These are phyloP conservation scores for Ogataea parapolymorpha DNA, from an alignment of 805 yeast species.

Conservation along the genomic window DNA sequence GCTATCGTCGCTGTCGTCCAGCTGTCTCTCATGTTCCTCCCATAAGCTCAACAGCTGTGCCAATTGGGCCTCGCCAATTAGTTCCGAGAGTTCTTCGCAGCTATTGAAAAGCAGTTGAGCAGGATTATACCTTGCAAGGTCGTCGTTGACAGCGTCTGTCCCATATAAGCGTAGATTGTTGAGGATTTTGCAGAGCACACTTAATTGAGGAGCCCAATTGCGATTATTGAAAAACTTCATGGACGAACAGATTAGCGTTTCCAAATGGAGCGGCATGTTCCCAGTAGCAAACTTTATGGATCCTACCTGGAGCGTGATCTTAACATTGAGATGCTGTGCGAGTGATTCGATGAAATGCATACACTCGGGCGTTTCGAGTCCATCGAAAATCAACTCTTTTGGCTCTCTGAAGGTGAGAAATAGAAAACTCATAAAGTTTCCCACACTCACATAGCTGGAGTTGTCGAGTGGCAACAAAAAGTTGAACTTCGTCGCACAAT, in stretches of 20 bases:
- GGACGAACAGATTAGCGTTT: slow-evolving; percentile 17
- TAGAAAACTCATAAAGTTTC: slow-evolving; percentile 14
- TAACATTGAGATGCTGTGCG: slow-evolving; percentile 4
- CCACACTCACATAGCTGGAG: slow-evolving; percentile 12
- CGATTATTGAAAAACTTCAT: slow-evolving; percentile 16
- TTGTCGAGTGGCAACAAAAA: slow-evolving; percentile 20
- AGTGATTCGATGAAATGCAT: slow-evolving; percentile 10
- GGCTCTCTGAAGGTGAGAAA: slow-evolving; percentile 19
- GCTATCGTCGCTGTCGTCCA: slow-evolving; percentile 16
- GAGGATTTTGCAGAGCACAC: slow-evolving; percentile 16
- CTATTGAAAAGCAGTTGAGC: slow-evolving; percentile 14
- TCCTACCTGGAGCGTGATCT: slow-evolving; percentile 12
- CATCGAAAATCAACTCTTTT: slow-evolving; percentile 16
- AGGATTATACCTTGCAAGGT: slow-evolving; percentile 9
- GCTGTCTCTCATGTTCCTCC: slow-evolving; percentile 17
- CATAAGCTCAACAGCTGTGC: slow-evolving; percentile 11
- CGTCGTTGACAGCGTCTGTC: slow-evolving; percentile 9
- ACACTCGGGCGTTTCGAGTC: slow-evolving; percentile 17
- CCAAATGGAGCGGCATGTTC: slow-evolving; percentile 12
- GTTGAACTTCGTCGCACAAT: slow-evolving; percentile 17
- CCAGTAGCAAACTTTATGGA: slow-evolving; percentile 11
- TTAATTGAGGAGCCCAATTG: slow-evolving; percentile 20
- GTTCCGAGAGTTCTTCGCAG: slow-evolving; percentile 9
- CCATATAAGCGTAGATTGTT: slow-evolving; percentile 13
- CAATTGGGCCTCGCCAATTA: slow-evolving; percentile 13